Evolutionary conservation across 441 rosid genomes (phyloP), one percentile per base, ranked within the genome.

Genomic region (Pelargonium fulgidum): DNA sequence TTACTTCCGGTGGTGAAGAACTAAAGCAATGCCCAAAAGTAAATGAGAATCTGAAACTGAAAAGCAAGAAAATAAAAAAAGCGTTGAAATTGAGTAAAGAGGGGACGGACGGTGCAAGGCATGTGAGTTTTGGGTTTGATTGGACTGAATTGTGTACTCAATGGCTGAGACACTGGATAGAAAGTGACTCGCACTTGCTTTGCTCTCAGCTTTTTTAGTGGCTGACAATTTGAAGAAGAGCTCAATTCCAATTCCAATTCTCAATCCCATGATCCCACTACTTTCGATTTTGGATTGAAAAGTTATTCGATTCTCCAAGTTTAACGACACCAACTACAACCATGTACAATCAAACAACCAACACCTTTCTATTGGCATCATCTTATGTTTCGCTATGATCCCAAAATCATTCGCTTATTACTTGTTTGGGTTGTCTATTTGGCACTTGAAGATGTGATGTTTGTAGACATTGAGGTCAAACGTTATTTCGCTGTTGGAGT

Each of bases 1-100:
- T 48, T 48, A 12, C 13, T 48, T 48, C 56, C 56, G 56, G n/a
- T 14, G 56, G 56, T 48, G n/a, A 48, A 48, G 56, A 48, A 48
- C 19, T 13, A 48, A 48, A 48, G 56, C 56, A 48, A 48, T 12
- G 0, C 5, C 14, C 0, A 48, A 48, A 13, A 5, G n/a, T 12
- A 48, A 48, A 14, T 48, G 56, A 48, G 56, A 48, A 48, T 48
- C 56, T 11, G 56, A 48, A 48, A 48, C 56, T 48, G 24, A 22
- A 22, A 22, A 22, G 24, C 24, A 22, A 12, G 7, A 26, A 26
- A 26, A 26, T 26, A 26, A 26, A 48, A 14, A 48, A 48, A 14
- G 56, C 56, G 14, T 48, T 48, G 56, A 48, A 48, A 48, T 48
- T 13, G 56, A 48, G 56, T 5, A 48, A 48, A 48, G 16, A 13